A percentile compares a stretch with the other conserved stretches of the same genome.
phyloP scores from a whole-genome alignment of 345 rosid species.

The Arabidopsis suecica region DNA sequence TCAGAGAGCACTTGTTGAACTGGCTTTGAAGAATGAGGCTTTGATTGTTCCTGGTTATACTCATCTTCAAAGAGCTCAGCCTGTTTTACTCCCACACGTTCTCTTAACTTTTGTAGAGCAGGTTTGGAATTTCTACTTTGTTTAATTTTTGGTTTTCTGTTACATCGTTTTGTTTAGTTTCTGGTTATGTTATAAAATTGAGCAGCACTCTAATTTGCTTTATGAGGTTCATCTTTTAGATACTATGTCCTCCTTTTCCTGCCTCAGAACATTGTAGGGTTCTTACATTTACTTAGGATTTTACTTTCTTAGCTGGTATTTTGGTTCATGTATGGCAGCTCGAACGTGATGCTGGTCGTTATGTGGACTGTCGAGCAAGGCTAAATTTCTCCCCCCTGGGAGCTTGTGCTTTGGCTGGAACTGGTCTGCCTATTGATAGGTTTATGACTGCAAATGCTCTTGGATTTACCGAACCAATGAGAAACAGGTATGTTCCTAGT shows the following conservation, averaged over 20 bases:
- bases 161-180: not conserved
- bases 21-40: conserved; percentile 72
- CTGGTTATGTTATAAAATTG: not conserved
- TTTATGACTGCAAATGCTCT: conserved; percentile 77
- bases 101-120: conserved; percentile 88
- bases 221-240: not conserved
- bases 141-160: not conserved
- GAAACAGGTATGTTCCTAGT: conserved; percentile 72
- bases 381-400: conserved; percentile 87
- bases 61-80: conserved; percentile 95
- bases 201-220: not conserved
- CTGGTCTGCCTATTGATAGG: conserved; percentile 92
- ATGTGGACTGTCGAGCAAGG: conserved; percentile 75
- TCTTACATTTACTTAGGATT: conserved; percentile 9
- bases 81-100: conserved; percentile 85
- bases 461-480: conserved; percentile 85
- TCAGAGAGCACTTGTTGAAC: conserved; percentile 67
- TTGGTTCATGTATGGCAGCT: conserved; percentile 63
- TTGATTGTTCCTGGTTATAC: conserved; percentile 95
- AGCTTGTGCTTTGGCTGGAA: conserved; percentile 98
- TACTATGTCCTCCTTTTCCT: conserved; percentile 12
- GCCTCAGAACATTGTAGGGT: conserved; percentile 1
- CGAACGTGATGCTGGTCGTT: conserved; percentile 90
- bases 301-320: conserved; percentile 14
- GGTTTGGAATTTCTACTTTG: conserved; percentile 47